Conservation (phyloP, 75 land plant species). For the Selaginella tamariscina region DNA sequence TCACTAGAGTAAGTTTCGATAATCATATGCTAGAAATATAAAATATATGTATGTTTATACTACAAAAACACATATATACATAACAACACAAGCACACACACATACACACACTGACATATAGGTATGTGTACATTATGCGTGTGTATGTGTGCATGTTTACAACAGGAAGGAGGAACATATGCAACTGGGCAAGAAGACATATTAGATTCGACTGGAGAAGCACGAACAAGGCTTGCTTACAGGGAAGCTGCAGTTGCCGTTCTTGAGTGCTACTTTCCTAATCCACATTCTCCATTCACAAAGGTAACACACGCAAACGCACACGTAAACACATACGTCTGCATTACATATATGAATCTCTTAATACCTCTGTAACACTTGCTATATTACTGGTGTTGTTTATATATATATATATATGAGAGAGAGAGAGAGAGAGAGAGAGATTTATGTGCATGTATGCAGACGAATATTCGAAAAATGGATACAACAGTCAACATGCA, state of each 20-base stretch:
- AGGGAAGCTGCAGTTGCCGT: slow-evolving; percentile 92
- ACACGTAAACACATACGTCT: too few relatives aligned
- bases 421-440: neutral
- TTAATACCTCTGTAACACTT: neutral
- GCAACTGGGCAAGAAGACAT: slow-evolving; percentile 89
- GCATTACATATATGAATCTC: neutral
- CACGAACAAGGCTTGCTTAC: slow-evolving; percentile 69
- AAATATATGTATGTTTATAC: neutral
- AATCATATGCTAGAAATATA: neutral
- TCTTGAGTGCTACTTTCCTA: slow-evolving; percentile 80
- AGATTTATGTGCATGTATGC: too few relatives aligned
- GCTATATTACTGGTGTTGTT: neutral
- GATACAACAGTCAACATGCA: slow-evolving; percentile 62
- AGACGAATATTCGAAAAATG: slow-evolving; percentile 64
- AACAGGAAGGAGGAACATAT: slow-evolving; percentile 88
- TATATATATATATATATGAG: neutral
- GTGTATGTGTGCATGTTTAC: neutral
- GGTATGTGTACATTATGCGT: neutral
- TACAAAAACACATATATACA: too few relatives aligned
- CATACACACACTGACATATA: too few relatives aligned
- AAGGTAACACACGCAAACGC: too few relatives aligned
- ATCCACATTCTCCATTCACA: slow-evolving; percentile 53
- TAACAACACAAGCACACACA: too few relatives aligned
- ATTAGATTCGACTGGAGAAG: slow-evolving; percentile 49
- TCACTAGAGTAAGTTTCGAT: slow-evolving; percentile 53